These are phyloP conservation scores for Chrysoporthe puriensis DNA, from an alignment of 2,329 filamentous ascomycete genomes.

Conservation along the genomic window DNA sequence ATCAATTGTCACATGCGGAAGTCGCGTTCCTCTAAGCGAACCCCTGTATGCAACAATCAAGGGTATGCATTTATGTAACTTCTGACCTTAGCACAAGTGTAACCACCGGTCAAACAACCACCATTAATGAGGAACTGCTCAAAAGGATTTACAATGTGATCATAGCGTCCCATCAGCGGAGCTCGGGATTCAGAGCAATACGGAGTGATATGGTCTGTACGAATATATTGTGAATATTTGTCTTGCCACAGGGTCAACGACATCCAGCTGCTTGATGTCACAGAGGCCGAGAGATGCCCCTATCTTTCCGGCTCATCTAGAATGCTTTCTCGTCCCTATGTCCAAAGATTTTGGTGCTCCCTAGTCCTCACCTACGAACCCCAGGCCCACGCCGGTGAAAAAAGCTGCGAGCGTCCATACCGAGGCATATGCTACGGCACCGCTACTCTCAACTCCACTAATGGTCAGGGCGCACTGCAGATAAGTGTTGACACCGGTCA, in stretches of 20 bases:
- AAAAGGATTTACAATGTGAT: not conserved
- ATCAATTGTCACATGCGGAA: slow-evolving; percentile 3
- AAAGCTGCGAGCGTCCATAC: slow-evolving; percentile 73
- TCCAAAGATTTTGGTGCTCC: not conserved
- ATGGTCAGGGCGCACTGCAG: slow-evolving; percentile 70
- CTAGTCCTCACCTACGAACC: slow-evolving; percentile 54
- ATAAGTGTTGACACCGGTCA: slow-evolving; percentile 63
- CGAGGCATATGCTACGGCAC: slow-evolving; percentile 72
- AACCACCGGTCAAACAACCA: not conserved
- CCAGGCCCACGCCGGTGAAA: slow-evolving; percentile 60
- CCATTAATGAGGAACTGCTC: not conserved
- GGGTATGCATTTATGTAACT: slow-evolving; percentile 3
- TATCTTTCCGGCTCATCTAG: slow-evolving; percentile 16
- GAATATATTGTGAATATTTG: not conserved
- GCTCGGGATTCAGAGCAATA: too few species aligned
- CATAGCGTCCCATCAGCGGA: too few species aligned
- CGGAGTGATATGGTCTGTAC: not conserved
- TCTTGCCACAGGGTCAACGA: not conserved
- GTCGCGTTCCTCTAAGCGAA: not conserved
- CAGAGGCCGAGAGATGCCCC: slow-evolving; percentile 2
- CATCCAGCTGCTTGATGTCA: not conserved
- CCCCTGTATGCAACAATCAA: slow-evolving; percentile 14
- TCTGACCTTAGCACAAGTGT: not conserved
- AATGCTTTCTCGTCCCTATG: not conserved
- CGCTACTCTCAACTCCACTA: slow-evolving; percentile 68